Conservation (phyloP, 306 rosid genomes). For the Astragalus glycyphyllos region DNA sequence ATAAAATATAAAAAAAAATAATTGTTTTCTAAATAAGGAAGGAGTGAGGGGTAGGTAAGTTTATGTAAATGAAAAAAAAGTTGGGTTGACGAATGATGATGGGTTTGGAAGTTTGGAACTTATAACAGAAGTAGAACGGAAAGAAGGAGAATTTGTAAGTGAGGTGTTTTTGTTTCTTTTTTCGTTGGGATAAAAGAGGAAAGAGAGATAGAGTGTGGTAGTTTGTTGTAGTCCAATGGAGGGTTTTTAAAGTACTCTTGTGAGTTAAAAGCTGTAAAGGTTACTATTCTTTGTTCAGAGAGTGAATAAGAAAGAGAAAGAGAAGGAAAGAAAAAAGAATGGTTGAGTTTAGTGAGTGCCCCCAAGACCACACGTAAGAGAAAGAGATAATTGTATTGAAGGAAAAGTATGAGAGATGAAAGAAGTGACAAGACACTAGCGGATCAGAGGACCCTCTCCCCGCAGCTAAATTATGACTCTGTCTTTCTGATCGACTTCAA, state of each 20-base stretch:
- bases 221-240: slow-evolving; percentile 24
- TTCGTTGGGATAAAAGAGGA: slow-evolving; percentile 43
- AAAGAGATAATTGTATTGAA: slow-evolving; percentile 19
- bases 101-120: slow-evolving; percentile 7
- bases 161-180: background rate
- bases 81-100: slow-evolving; percentile 23
- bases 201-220: slow-evolving; percentile 24
- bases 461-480: slow-evolving; percentile 16
- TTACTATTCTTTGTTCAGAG: slow-evolving; percentile 12
- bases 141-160: slow-evolving; percentile 19
- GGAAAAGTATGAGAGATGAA: slow-evolving; percentile 6
- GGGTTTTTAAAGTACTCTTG: slow-evolving; percentile 35
- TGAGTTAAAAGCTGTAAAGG: slow-evolving; percentile 42
- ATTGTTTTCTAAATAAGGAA: slow-evolving; percentile 4
- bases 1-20: background rate
- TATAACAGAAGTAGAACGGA: slow-evolving; percentile 35
- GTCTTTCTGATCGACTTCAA: background rate
- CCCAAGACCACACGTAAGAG: slow-evolving; percentile 30
- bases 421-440: slow-evolving; percentile 41
- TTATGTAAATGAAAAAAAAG: background rate
- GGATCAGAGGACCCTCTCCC: slow-evolving; percentile 34
- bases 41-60: background rate
- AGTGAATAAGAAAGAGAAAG: slow-evolving; percentile 3
- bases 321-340: too few relatives aligned
- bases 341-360: slow-evolving; percentile 2